Conservation (phyloP, 768 basidiomycete genomes). For the Leccinum ochraceum region DNA sequence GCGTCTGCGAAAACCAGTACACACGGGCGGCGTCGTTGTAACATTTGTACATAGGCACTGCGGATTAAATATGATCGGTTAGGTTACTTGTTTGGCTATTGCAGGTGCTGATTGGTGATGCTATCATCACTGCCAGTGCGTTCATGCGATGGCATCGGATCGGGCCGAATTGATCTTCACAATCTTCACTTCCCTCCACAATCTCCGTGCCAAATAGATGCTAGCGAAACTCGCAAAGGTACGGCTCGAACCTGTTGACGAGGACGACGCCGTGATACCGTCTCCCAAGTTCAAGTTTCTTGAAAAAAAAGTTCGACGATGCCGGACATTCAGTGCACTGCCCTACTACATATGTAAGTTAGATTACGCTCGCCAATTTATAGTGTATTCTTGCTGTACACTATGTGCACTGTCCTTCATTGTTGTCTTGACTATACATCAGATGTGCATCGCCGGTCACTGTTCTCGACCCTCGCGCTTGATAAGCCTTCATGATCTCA, state of each 20-base stretch:
- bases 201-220: background rate
- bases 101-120: conserved; percentile 9
- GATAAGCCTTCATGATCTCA: background rate
- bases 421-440: conserved; percentile 12
- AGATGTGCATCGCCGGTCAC: background rate
- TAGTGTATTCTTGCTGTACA: conserved; percentile 6
- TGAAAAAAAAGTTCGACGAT: too few relatives aligned
- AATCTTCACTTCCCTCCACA: background rate
- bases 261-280: background rate
- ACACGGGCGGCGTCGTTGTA: too few relatives aligned
- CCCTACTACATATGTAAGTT: too few relatives aligned
- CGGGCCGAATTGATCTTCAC: background rate
- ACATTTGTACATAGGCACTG: too few relatives aligned
- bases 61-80: conserved; percentile 72
- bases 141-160: background rate
- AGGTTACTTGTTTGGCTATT: background rate
- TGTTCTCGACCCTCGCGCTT: background rate
- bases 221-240: background rate
- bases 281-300: background rate
- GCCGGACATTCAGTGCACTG: too few relatives aligned
- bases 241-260: background rate
- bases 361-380: background rate
- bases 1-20: too few relatives aligned
- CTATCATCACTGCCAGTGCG: conserved; percentile 22
- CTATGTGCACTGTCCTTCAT: conserved; percentile 5